Evolutionary conservation across 2,329 filamentous ascomycete species (phyloP).

Genomic region (Leptographium galeiforme): DNA sequence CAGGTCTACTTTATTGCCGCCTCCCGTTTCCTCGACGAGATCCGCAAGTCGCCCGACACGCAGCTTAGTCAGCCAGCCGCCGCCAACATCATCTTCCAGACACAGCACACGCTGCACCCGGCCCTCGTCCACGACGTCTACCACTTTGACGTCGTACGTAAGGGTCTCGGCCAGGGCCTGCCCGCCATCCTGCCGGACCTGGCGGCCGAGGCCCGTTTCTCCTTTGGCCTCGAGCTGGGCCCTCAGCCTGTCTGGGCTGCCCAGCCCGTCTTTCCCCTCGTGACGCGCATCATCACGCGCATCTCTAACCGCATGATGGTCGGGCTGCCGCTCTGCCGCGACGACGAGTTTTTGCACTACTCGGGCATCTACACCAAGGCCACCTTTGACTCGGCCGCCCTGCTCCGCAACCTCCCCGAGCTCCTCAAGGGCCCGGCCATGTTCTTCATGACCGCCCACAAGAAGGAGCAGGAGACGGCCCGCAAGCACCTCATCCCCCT

Average conservation of each 20-base stretch:
- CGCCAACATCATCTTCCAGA: slow-evolving; percentile 5
- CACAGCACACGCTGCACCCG: slow-evolving; percentile 1
- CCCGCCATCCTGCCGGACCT: slow-evolving; percentile 1
- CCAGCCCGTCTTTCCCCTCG: slow-evolving; percentile 14
- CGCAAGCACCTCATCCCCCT: slow-evolving; percentile 14
- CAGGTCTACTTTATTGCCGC: slow-evolving; percentile 4
- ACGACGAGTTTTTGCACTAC: slow-evolving; percentile 14
- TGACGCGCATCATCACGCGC: slow-evolving; percentile 15
- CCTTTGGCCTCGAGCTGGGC: background rate
- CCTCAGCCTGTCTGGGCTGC: slow-evolving; percentile 5
- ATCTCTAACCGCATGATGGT: slow-evolving; percentile 20
- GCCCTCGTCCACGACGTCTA: slow-evolving; percentile 1
- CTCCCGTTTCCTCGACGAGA: slow-evolving; percentile 1
- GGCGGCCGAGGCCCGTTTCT: background rate
- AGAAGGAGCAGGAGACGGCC: slow-evolving; percentile 3
- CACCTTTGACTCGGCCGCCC: slow-evolving; percentile 12
- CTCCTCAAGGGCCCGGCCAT: slow-evolving; percentile 1
- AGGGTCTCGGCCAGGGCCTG: slow-evolving; percentile 1
- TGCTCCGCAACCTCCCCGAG: slow-evolving; percentile 15
- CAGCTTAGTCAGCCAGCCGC: slow-evolving; percentile 2
- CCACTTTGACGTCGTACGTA: slow-evolving; percentile 1
- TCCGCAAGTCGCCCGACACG: slow-evolving; percentile 1
- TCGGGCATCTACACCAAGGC: slow-evolving; percentile 15
- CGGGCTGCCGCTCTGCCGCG: slow-evolving; percentile 16
- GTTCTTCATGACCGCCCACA: background rate